Base-by-base conservation (phyloP, 202 grass and related monocot genomes). In the Saccharum hybrid region DNA sequence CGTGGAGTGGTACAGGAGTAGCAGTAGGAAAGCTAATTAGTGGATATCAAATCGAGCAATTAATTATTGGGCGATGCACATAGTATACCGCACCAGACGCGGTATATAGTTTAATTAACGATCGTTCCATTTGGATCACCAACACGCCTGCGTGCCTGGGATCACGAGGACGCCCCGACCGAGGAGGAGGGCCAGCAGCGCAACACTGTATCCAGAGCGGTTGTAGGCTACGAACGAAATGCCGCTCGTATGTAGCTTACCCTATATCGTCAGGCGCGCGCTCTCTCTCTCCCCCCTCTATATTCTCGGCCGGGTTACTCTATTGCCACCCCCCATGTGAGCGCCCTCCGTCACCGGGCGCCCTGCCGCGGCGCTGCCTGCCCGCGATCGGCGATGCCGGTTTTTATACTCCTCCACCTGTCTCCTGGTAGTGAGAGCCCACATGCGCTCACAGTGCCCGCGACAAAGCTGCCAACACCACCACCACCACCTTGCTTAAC, bases 311-410 rank as follows among this genome's bases (percentile, higher is more conserved):
- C 72, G 46, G 77, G 76, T 31, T 77, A 80, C 80, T 83, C 78
- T 77, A 80, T 88, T 82, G 75, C 69, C 80, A 81, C 31, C 81
- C n/a, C 90, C 88, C 93, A 96, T 91, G 93, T 93, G 93, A 83
- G 72, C 74, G 56, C n/a, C 34, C 65, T 48, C 74, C 76, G 73
- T 87, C 90, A 42, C 88, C 85, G 83, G 83, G 56, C 68, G 64
- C 77, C 81, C 76, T 76, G 86, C 75, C 64, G 76, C 43, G 42
- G 23, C 23, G 43, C 70, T 66, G 60, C 82, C 75, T 54, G 68
- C 56, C 56, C 81, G 48, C 79, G 79, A 78, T 82, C 67, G 63
- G 79, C 74, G 70, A 84, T 43, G 67, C 72, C 51, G 16, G 42
- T 31, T 82, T 84, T 90, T 87, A 77, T 88, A 80, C 54, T 40